phyloP scores from a whole-genome alignment of 257 asterid species.

The Prunella vulgaris region DNA sequence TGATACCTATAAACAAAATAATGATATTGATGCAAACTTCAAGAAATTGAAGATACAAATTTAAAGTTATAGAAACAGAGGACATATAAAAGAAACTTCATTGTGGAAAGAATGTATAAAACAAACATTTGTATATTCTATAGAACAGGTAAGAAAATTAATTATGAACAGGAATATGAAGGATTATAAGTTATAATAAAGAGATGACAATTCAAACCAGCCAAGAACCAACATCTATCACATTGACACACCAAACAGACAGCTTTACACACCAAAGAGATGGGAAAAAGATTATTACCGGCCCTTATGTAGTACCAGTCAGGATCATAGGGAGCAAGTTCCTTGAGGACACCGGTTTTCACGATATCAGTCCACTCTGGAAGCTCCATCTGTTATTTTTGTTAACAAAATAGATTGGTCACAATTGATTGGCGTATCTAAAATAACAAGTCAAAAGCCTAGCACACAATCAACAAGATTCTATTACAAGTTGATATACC shows the following conservation, averaged over 20 bases:
- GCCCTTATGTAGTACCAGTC: constrained; percentile 98
- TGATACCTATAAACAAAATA: background rate
- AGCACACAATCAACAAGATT: no score
- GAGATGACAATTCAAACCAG: background rate
- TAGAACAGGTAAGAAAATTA: background rate
- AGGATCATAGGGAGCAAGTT: constrained; percentile 91
- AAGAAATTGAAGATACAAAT: background rate
- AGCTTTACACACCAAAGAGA: background rate
- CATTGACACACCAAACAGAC: background rate
- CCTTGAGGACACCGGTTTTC: constrained; percentile 80
- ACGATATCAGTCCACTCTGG: constrained; percentile 93
- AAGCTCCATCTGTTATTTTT: constrained; percentile 66
- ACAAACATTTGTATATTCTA: no score
- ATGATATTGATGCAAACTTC: background rate
- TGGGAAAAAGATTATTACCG: constrained; percentile 34
- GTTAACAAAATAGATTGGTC: background rate
- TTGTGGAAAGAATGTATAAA: background rate
- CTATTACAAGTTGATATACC: background rate
- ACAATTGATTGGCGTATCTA: background rate
- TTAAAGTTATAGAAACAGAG: background rate
- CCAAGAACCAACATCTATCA: background rate
- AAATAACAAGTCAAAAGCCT: background rate
- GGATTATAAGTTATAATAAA: background rate
- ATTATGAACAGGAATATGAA: background rate
- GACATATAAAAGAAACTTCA: background rate